Conservation (phyloP, 805 yeast species). For the Zygosaccharomyces rouxii region DNA sequence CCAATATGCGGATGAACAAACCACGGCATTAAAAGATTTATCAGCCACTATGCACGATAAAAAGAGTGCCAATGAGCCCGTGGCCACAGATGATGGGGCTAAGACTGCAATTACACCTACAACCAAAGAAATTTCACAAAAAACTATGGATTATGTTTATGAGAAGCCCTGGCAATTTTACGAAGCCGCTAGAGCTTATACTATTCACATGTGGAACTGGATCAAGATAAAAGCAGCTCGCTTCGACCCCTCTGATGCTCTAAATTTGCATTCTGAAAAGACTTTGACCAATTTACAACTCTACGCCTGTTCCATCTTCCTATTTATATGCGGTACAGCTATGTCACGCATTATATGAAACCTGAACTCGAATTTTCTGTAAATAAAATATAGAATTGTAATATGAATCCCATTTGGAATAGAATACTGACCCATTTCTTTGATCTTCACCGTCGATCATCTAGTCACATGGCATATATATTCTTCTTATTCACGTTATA, state of each 20-base stretch:
- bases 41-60: slow-evolving; percentile 14
- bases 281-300: slow-evolving; percentile 16
- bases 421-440: background rate
- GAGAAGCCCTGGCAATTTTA: background rate
- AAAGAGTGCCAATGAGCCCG: background rate
- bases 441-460: background rate
- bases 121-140: background rate
- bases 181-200: background rate
- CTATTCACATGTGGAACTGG: slow-evolving; percentile 2
- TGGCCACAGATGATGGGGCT: background rate
- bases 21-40: slow-evolving; percentile 26
- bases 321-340: slow-evolving; percentile 6
- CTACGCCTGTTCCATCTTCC: slow-evolving; percentile 16
- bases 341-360: slow-evolving; percentile 1
- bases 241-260: slow-evolving; percentile 4
- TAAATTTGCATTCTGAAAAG: slow-evolving; percentile 13
- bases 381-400: background rate
- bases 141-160: background rate
- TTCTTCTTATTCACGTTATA: background rate
- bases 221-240: slow-evolving; percentile 3
- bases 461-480: background rate
- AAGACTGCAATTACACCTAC: background rate
- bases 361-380: background rate
- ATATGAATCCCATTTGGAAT: background rate
- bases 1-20: slow-evolving; percentile 32